phyloP scores from a whole-genome alignment of 179 eudicot genomes.

The Sideroxylon spinosum region DNA sequence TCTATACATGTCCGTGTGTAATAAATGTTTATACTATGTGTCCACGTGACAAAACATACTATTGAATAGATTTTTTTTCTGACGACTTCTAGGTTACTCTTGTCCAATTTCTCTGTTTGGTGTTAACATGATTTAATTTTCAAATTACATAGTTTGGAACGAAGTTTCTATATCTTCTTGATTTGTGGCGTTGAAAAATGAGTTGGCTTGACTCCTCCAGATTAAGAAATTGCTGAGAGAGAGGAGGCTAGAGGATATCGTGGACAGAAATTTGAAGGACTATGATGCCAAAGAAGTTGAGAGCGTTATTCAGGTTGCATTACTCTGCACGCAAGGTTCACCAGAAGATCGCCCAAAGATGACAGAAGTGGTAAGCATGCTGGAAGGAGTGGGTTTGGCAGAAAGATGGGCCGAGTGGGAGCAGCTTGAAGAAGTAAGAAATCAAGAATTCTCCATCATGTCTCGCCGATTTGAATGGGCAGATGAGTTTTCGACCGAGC shows the following conservation, averaged over 20 bases:
- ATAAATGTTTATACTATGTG: too few relatives aligned
- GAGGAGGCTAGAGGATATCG: conserved; percentile 61
- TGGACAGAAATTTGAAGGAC: conserved; percentile 58
- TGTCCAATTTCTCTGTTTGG: too few relatives aligned
- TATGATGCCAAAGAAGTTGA: conserved; percentile 69
- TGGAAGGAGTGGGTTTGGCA: conserved; percentile 66
- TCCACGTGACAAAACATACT: too few relatives aligned
- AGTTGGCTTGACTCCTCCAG: conserved; percentile 26
- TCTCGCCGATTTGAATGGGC: conserved; percentile 65
- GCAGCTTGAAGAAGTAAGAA: conserved; percentile 59
- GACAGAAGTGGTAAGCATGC: conserved; percentile 71
- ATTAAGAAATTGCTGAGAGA: conserved; percentile 73
- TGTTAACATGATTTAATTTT: too few relatives aligned
- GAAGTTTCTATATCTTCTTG: not conserved
- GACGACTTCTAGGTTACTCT: too few relatives aligned
- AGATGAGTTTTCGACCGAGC: conserved; percentile 71
- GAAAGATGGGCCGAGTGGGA: conserved; percentile 95
- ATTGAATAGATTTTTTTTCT: too few relatives aligned
- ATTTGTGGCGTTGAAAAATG: not conserved
- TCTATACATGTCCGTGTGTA: too few relatives aligned
- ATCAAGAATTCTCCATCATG: conserved; percentile 52
- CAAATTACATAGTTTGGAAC: not conserved
- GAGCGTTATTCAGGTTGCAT: conserved; percentile 66
- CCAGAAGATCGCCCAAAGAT: conserved; percentile 88
- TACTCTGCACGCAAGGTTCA: conserved; percentile 75